These are phyloP conservation scores for Eucalyptus dawsonii DNA, from an alignment of 345 rosid genomes.

Conservation along the genomic window DNA sequence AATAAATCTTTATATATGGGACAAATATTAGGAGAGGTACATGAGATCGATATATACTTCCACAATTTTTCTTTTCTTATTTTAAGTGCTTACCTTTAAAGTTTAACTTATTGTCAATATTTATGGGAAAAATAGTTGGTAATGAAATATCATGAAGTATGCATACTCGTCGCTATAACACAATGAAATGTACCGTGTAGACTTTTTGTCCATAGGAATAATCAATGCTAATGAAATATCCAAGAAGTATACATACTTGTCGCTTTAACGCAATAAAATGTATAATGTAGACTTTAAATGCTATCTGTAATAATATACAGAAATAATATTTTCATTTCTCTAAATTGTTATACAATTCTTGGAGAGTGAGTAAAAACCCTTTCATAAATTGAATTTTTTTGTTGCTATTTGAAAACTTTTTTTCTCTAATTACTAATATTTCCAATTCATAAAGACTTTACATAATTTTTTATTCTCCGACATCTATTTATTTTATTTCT, in stretches of 20 bases:
- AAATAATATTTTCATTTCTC: no score
- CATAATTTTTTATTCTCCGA: not conserved
- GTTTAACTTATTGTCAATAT: not conserved
- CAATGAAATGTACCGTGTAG: no score
- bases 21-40: not conserved
- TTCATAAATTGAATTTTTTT: not conserved
- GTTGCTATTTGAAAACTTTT: not conserved
- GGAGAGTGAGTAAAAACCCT: not conserved
- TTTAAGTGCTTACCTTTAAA: not conserved
- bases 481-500: not conserved
- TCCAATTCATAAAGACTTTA: not conserved
- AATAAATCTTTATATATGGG: not conserved
- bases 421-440: not conserved
- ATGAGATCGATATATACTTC: not conserved
- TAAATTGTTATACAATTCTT: not conserved
- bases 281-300: not conserved
- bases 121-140: not conserved
- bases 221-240: not conserved
- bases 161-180: not conserved
- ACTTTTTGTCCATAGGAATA: not conserved
- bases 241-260: not conserved
- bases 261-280: no score
- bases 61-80: not conserved
- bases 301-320: fast-evolving
- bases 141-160: not conserved